Evolutionary conservation across 306 rosid genomes (phyloP).

Genomic region (Begonia fuchsioides): DNA sequence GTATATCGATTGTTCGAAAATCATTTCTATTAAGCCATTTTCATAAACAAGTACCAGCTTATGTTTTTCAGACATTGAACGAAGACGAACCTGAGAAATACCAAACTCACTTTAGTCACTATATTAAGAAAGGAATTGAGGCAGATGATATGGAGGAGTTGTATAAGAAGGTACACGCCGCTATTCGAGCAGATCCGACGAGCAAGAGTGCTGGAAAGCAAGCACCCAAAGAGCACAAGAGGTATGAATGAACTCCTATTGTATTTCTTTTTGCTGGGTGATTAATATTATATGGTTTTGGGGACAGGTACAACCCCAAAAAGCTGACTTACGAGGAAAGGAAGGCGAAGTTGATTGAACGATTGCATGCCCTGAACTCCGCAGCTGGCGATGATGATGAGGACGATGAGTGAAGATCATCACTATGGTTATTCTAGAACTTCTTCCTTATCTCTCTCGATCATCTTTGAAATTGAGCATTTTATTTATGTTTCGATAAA

Average conservation of each 20-base stretch:
- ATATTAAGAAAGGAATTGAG: too few relatives aligned
- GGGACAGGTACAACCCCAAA: slow-evolving; percentile 39
- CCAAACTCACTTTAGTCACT: slow-evolving; percentile 50
- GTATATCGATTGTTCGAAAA: background rate
- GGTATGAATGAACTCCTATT: slow-evolving; percentile 11
- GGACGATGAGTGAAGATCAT: slow-evolving; percentile 24
- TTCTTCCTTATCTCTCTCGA: too few relatives aligned
- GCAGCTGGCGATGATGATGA: slow-evolving; percentile 29
- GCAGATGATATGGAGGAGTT: slow-evolving; percentile 37
- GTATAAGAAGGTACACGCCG: slow-evolving; percentile 62
- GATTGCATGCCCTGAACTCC: slow-evolving; percentile 46
- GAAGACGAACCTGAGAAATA: slow-evolving; percentile 71
- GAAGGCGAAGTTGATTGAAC: slow-evolving; percentile 36
- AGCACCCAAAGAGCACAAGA: slow-evolving; percentile 34
- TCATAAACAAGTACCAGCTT: background rate
- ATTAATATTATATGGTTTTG: too few relatives aligned
- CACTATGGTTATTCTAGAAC: too few relatives aligned
- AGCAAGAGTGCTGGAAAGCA: slow-evolving; percentile 34
- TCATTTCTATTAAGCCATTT: background rate
- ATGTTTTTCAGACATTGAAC: slow-evolving; percentile 16
- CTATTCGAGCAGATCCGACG: too few relatives aligned
- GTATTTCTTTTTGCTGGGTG: background rate
- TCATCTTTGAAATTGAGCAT: too few relatives aligned
- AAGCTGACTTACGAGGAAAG: too few relatives aligned
- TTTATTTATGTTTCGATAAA: too few relatives aligned